phyloP scores from a whole-genome alignment of 345 rosid genomes.

The Populus nigra region DNA sequence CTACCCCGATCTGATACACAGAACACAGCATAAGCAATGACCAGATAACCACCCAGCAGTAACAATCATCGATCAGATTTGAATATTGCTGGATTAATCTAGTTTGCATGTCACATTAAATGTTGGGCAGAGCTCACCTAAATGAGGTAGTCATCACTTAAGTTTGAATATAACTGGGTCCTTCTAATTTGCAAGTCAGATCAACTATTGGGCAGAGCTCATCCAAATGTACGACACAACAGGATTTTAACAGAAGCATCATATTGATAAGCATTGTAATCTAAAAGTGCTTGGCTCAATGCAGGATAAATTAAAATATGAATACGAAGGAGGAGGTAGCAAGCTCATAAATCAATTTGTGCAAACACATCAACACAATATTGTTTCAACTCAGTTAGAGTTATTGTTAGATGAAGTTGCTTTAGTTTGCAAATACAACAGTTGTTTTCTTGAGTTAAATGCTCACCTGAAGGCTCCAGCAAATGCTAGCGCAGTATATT shows the following conservation, averaged over 20 bases:
- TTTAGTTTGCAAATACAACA: background rate
- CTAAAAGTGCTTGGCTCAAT: background rate
- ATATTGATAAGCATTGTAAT: background rate
- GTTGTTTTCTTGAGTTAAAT: background rate
- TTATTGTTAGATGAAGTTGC: background rate
- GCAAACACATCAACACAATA: background rate
- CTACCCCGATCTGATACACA: background rate
- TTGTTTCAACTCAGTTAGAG: background rate
- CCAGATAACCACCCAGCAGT: background rate
- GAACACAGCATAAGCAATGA: background rate
- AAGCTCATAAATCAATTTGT: background rate
- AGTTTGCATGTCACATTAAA: background rate
- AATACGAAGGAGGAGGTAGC: background rate
- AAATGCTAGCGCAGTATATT: conserved; percentile 94
- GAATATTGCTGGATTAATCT: background rate
- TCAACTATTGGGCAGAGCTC: no score
- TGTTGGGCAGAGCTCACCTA: no score
- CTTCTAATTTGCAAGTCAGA: no score
- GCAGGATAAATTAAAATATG: background rate
- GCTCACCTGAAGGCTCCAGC: conserved; percentile 90
- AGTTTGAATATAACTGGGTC: no score
- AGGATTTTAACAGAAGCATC: background rate
- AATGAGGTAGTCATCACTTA: background rate
- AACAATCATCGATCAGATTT: background rate
- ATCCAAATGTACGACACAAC: background rate